phyloP scores from a whole-genome alignment of 192 early-diverging fungal species.

The Diversispora eburnea region DNA sequence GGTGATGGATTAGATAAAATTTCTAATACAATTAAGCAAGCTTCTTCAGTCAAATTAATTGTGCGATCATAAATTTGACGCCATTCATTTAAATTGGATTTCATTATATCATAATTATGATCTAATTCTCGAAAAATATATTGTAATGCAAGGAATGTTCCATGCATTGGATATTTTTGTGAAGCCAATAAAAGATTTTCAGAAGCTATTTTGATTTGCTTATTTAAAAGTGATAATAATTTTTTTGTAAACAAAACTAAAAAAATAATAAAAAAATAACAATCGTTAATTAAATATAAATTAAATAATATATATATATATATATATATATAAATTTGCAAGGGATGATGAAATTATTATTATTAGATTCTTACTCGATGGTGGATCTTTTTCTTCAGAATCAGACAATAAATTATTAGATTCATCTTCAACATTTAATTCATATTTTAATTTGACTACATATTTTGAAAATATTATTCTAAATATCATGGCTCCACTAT shows the following conservation, averaged over 20 bases:
- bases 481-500: slow-evolving; percentile 77
- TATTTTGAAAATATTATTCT: slow-evolving; percentile 78
- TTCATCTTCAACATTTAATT: slow-evolving; percentile 34
- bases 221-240: slow-evolving; percentile 47
- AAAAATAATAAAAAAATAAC: not conserved
- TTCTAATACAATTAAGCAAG: slow-evolving; percentile 59
- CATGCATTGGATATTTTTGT: slow-evolving; percentile 53
- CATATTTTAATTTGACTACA: slow-evolving; percentile 50
- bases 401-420: slow-evolving; percentile 16
- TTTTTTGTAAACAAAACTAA: slow-evolving; percentile 51
- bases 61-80: slow-evolving; percentile 44
- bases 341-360: not conserved
- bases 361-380: slow-evolving; percentile 12
- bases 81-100: slow-evolving; percentile 48
- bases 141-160: slow-evolving; percentile 50
- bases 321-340: not conserved
- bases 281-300: not conserved
- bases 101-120: slow-evolving; percentile 44
- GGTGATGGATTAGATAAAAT: slow-evolving; percentile 77
- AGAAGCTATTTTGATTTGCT: slow-evolving; percentile 47
- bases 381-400: slow-evolving; percentile 31
- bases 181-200: slow-evolving; percentile 50
- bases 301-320: too few species aligned
- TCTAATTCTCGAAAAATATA: slow-evolving; percentile 64
- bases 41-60: slow-evolving; percentile 48